Evolutionary conservation across 768 basidiomycete species (phyloP).

Genomic region (Multifurca ochricompacta): DNA sequence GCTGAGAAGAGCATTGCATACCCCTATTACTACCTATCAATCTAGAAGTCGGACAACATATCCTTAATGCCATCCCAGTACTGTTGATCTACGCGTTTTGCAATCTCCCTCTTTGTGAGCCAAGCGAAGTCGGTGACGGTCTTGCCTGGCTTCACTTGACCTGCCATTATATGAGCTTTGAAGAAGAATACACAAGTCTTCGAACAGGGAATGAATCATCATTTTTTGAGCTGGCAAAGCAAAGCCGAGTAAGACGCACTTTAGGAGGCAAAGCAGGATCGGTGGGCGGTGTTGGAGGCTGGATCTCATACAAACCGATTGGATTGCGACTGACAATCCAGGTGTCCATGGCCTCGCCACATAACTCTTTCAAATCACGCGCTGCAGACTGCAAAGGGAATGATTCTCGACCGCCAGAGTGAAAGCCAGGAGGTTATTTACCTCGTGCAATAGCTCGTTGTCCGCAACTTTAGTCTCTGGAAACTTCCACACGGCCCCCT

Average conservation of each 20-base stretch:
- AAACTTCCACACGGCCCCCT: constrained; percentile 64
- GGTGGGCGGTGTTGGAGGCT: constrained; percentile 24
- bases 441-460: constrained; percentile 73
- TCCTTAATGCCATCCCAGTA: constrained; percentile 79
- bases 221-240: background rate
- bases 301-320: constrained; percentile 64
- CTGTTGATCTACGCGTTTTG: constrained; percentile 50
- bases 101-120: constrained; percentile 89
- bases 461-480: constrained; percentile 58
- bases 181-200: constrained; percentile 83
- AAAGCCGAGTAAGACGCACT: constrained; percentile 13
- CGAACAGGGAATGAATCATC: background rate
- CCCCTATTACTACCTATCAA: constrained; percentile 2
- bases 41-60: constrained; percentile 61
- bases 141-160: constrained; percentile 61
- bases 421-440: constrained; percentile 27
- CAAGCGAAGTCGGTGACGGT: constrained; percentile 75
- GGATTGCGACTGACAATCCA: constrained; percentile 93
- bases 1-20: no score
- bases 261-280: constrained; percentile 1
- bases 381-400: constrained; percentile 53
- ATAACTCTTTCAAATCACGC: constrained; percentile 59
- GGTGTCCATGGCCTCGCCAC: constrained; percentile 79
- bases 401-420: background rate
- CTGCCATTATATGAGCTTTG: constrained; percentile 89